Conservation (phyloP, 2,329 filamentous ascomycete genomes). For the Hypoxylon sp. region DNA sequence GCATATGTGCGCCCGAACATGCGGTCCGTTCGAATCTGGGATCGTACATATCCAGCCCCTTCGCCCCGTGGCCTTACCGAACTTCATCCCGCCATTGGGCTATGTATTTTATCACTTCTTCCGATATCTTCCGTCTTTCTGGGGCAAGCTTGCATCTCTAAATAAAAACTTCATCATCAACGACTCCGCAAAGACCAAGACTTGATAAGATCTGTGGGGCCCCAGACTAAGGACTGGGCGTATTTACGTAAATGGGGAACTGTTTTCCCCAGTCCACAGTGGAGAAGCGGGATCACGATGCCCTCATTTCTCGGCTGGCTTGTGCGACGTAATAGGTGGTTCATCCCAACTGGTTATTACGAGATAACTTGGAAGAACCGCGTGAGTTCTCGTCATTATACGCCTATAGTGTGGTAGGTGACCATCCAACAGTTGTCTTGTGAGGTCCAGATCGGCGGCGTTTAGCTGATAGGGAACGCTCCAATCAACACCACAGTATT, state of each 20-base stretch:
- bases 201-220: slow-evolving; percentile 15
- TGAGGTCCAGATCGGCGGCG: neutral
- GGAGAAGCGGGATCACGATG: slow-evolving; percentile 21
- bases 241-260: slow-evolving; percentile 33
- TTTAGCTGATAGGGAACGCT: slow-evolving; percentile 12
- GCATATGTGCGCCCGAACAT: slow-evolving; percentile 32
- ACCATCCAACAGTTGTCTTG: slow-evolving; percentile 5
- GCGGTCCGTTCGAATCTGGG: slow-evolving; percentile 14
- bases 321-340: slow-evolving; percentile 27
- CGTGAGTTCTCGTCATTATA: slow-evolving; percentile 5
- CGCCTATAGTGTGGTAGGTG: slow-evolving; percentile 1
- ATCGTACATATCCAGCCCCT: slow-evolving; percentile 20
- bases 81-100: slow-evolving; percentile 37
- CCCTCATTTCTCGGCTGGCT: slow-evolving; percentile 9
- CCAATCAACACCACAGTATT: slow-evolving; percentile 25
- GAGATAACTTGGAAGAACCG: slow-evolving; percentile 19
- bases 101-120: slow-evolving; percentile 20
- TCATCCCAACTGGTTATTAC: slow-evolving; percentile 3
- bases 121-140: slow-evolving; percentile 31
- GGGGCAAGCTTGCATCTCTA: slow-evolving; percentile 14
- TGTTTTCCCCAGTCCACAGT: slow-evolving; percentile 20
- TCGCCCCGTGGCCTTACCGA: slow-evolving; percentile 29
- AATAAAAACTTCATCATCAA: slow-evolving; percentile 8
- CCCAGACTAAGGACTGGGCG: slow-evolving; percentile 15
- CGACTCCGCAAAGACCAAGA: slow-evolving; percentile 10